Evolutionary conservation across 345 rosid species (phyloP).

Genomic region (Erysimum cheiranthoides): DNA sequence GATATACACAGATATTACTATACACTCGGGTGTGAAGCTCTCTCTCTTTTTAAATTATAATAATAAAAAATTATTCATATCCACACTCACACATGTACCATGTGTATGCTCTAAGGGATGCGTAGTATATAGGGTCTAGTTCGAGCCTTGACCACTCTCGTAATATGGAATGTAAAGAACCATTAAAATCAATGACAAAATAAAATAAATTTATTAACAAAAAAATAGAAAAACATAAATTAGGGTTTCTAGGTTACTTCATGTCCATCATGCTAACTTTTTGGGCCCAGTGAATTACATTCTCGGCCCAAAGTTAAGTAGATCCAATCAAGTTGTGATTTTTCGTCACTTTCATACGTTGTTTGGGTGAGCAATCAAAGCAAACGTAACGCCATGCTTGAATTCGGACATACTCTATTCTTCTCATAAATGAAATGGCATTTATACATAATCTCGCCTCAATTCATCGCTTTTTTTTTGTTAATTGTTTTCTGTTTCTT

Average conservation of each 20-base stretch:
- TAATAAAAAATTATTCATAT: no score
- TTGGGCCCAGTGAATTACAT: constrained; percentile 18
- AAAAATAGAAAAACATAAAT: background rate
- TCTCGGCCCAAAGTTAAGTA: constrained; percentile 12
- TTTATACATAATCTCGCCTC: background rate
- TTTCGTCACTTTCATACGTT: background rate
- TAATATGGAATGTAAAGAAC: background rate
- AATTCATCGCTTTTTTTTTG: background rate
- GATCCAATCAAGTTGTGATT: background rate
- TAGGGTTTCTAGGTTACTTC: background rate
- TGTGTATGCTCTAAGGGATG: no score
- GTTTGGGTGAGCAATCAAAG: background rate
- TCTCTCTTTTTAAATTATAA: no score
- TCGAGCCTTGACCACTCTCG: background rate
- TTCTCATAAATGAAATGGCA: background rate
- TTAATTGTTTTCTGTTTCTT: no score
- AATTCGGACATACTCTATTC: background rate
- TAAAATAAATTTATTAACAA: no score
- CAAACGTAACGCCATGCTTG: background rate
- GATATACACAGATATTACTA: no score
- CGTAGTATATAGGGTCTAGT: no score
- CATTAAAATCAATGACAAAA: background rate
- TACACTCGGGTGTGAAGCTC: no score
- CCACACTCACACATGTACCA: no score
- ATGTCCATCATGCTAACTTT: constrained; percentile 1